Conservation (phyloP, 805 yeast genomes). For the Middelhovenomyces tepae region DNA sequence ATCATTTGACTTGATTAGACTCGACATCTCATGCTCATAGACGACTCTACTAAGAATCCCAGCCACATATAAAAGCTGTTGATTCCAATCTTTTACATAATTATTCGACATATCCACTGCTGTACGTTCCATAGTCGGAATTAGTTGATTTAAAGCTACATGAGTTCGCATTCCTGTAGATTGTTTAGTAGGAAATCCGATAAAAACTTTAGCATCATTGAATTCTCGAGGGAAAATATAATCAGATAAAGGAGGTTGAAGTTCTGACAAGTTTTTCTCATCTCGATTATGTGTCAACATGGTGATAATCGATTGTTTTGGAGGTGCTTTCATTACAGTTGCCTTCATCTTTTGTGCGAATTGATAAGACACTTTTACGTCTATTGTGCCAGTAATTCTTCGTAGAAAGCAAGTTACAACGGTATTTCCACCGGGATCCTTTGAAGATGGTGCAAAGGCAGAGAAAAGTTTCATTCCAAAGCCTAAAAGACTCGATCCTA, state of each 20-base stretch:
- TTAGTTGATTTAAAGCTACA: slow-evolving; percentile 29
- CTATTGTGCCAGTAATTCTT: slow-evolving; percentile 25
- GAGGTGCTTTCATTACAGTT: slow-evolving; percentile 34
- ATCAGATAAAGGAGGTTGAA: slow-evolving; percentile 26
- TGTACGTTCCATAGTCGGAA: slow-evolving; percentile 37
- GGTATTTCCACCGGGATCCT: slow-evolving; percentile 26
- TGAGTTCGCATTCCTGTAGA: slow-evolving; percentile 31
- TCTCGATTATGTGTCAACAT: slow-evolving; percentile 23
- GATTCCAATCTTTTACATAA: slow-evolving; percentile 33
- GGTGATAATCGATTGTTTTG: slow-evolving; percentile 27
- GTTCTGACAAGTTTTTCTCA: slow-evolving; percentile 24
- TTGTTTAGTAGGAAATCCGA: slow-evolving; percentile 36
- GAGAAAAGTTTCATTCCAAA: slow-evolving; percentile 25
- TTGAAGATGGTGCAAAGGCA: slow-evolving; percentile 21
- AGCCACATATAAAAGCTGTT: slow-evolving; percentile 30
- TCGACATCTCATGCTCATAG: slow-evolving; percentile 28
- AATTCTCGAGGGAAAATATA: slow-evolving; percentile 28
- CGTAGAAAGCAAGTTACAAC: slow-evolving; percentile 22
- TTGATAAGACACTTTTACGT: slow-evolving; percentile 22
- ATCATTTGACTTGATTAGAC: slow-evolving; percentile 5
- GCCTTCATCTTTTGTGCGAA: slow-evolving; percentile 28
- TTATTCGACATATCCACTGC: slow-evolving; percentile 34
- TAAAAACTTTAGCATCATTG: slow-evolving; percentile 31
- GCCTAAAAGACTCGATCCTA: slow-evolving; percentile 19
- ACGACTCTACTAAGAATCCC: slow-evolving; percentile 29